Evolutionary conservation across 2,329 filamentous ascomycete genomes (phyloP), one percentile per base, ranked within the genome.

Genomic region (Stachybotrys elegans): DNA sequence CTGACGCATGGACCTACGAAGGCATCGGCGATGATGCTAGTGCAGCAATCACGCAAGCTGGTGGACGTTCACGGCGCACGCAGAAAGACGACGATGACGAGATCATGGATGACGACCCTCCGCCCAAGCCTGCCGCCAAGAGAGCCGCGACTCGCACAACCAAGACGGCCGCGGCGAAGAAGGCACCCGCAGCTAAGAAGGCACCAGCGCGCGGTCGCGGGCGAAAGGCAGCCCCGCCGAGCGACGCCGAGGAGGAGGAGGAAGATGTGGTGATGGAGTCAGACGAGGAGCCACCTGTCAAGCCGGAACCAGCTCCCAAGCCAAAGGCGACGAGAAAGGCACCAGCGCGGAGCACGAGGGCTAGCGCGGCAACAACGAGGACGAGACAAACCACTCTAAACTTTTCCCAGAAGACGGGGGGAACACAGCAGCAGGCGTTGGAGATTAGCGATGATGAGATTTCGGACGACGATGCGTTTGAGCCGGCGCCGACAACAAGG

Each of bases 361-460:
- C 47, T 4, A 22, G 50, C 34, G 51, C 52, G 14, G 42, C 52
- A 11, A 52, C 48, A 38, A 52, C 60, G 11, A 52, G 49, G 39
- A 52, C 60, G 11, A 59, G 57, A 35, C 65, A 71, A 46, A 60
- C 63, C 13, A 62, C 51, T 43, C 38, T 67, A 6, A 53, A 56
- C 40, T 67, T 67, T 35, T 60, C 69, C 13, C 66, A 66, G 42
- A 55, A 75, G 51, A 58, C 61, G 48, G 61, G 66, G 4, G 59
- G 63, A 7, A 66, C 69, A 22, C 70, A 75, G 49, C 61, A 71
- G 25, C 67, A 72, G 29, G 68, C 70, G n/a, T 56, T 78, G 14
- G 78, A 83, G 55, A 75, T 83, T 43, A 84, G 80, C 48, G 79
- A 83, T 46, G 81, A 84, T 56, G 80, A 83, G 59, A 81, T 84